Evolutionary conservation across 1,284 basidiomycete genomes (phyloP), one percentile per base, ranked within the genome.

Genomic region (Exobasidium rhododendri): DNA sequence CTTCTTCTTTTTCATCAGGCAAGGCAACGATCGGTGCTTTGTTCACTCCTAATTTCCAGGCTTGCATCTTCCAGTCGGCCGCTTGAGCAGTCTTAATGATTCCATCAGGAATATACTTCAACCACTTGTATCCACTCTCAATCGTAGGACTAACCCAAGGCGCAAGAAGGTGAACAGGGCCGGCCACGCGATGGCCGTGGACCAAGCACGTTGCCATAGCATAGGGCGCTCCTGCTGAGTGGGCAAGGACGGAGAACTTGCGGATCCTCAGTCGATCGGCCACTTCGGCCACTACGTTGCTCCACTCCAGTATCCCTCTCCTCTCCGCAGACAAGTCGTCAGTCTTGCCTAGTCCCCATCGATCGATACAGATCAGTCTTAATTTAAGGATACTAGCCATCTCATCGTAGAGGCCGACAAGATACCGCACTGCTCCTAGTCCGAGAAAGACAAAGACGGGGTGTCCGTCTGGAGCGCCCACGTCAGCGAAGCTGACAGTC

Each of bases 181-280:
- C 94, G 26, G 84, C 83, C 56, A 98, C 85, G 24, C 91, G 87
- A 11, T 88, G 83, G 0, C 87, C 87, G 43, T 47, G 44, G 64
- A 85, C 86, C 71, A 89, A 86, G 10, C 90, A 90, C 54, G 91
- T 89, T 0, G 92, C 92, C 57, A 96, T 83, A 0, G 94, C 93
- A 79, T 96, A 97, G 0, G 94, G 94, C 4, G 91, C 89, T 10
- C 94, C 94, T 4, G 94, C 94, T n/a, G 91, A 93, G 82, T 97
- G 94, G 0, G 94, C 94, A 83, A 97, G 87, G 43, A 97, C 82
- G 68, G 91, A 90, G 78, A 91, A 94, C 67, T 86, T 84, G n/a
- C 84, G 83, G 43, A 97, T 86, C 11, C 85, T 85, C 44, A 98
- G 83, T 59, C 86, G 83, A 73, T 94, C 90, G 26, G 94, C 85